Evolutionary conservation across 192 early-diverging fungal genomes (phyloP).

Genomic region (Cetraspora pellucida): DNA sequence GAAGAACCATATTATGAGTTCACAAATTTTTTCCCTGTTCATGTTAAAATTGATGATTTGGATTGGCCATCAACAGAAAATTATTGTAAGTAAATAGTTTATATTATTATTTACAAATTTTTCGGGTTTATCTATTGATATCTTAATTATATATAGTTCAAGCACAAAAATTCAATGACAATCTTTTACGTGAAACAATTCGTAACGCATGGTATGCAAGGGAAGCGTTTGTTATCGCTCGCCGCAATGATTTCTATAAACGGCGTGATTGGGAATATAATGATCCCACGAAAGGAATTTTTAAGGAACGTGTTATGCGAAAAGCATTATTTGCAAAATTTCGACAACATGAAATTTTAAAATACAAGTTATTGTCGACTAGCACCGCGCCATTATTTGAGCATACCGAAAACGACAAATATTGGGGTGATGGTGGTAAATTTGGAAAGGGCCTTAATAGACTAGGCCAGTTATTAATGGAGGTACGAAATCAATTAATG

Average conservation of each 20-base stretch:
- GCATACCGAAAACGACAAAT: constrained; percentile 45
- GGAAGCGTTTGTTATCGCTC: constrained; percentile 48
- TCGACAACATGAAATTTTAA: constrained; percentile 40
- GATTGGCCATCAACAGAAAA: constrained; percentile 49
- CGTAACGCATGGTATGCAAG: constrained; percentile 33
- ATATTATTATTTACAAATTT: not conserved
- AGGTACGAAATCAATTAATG: constrained; percentile 32
- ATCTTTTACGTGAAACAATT: constrained; percentile 32
- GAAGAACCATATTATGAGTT: constrained; percentile 42
- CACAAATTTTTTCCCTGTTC: constrained; percentile 47
- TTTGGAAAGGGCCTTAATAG: constrained; percentile 42
- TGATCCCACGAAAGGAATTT: not conserved
- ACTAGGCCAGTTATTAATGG: constrained; percentile 39
- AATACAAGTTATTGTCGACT: constrained; percentile 39
- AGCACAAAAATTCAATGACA: not conserved
- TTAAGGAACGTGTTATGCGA: constrained; percentile 48
- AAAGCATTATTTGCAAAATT: constrained; percentile 45
- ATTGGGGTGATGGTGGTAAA: constrained; percentile 47
- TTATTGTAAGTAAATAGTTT: constrained; percentile 38
- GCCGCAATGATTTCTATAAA: constrained; percentile 36
- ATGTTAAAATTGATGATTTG: constrained; percentile 30
- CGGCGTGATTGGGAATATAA: constrained; percentile 50
- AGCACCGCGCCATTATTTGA: constrained; percentile 34
- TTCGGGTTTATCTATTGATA: not conserved
- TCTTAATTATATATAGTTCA: constrained; percentile 6